Evolutionary conservation across 2,329 filamentous ascomycete genomes (phyloP), one percentile per base, ranked within the genome.

Genomic region (Fusarium begoniae): DNA sequence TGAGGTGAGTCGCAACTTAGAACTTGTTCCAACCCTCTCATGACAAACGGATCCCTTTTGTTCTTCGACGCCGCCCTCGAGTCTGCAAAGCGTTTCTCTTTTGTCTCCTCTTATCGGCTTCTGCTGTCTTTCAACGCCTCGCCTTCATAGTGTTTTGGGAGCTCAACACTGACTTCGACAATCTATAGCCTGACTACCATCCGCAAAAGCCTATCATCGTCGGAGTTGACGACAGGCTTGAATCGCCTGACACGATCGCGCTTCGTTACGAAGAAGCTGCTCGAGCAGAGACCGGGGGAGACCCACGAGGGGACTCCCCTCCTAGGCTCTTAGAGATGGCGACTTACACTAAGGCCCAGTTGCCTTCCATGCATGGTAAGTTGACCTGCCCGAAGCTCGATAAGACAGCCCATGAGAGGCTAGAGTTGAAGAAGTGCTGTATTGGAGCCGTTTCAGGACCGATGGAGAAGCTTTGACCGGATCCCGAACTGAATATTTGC

Each of bases 341-440:
- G 53, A 77, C 83, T 83, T 92, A 92, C 84, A 95, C 94, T 87
- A 97, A 97, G 85, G 84, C 90, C 67, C 90, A 93, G 82, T 87
- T 91, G 84, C 88, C 92, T 83, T 92, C 92, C 82, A 89, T 95
- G 86, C 93, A 96, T 84, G 93, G 95, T 97, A 87, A 86, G 94
- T 91, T 37, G 28, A 58, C 15, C 20, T 26, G 15, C 20, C 22
- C 18, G 28, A 47, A 28, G 35, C 28, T 65, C 11, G 32, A 41
- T 44, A 32, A 13, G 15, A 50, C 26, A 79, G 80, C 81, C 76
- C 81, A 51, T 56, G 38, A n/a, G 53, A 70, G 74, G 59, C 76
- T 72, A 70, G 15, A 12, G 30, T 26, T 24, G 41, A n/a, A 11
- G 26, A 35, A 30, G 32, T 24, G 14, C 38, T 28, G 11, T 15